These are phyloP conservation scores for Teunomyces stri DNA, from an alignment of 805 yeast species.

Conservation along the genomic window DNA sequence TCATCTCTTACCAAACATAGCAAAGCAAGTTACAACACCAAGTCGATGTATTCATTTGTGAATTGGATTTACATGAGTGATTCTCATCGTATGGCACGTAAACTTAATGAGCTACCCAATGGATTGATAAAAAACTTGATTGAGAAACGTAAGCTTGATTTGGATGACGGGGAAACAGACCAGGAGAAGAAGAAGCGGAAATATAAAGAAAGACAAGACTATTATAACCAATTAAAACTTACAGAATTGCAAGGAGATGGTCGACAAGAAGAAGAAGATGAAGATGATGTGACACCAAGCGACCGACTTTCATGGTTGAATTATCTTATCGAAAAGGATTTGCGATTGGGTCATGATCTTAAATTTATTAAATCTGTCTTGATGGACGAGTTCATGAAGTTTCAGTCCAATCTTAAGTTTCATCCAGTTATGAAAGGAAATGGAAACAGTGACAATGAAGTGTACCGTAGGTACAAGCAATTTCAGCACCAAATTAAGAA, in stretches of 20 bases:
- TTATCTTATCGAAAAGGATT: slow-evolving; percentile 35
- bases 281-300: slow-evolving; percentile 19
- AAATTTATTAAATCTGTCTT: slow-evolving; percentile 31
- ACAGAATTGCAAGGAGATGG: slow-evolving; percentile 15
- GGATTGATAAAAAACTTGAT: slow-evolving; percentile 30
- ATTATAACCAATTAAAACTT: slow-evolving; percentile 35
- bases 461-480: slow-evolving; percentile 15
- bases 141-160: slow-evolving; percentile 38
- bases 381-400: slow-evolving; percentile 23
- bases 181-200: slow-evolving; percentile 34
- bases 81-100: slow-evolving; percentile 18
- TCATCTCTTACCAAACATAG: slow-evolving; percentile 11
- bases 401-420: slow-evolving; percentile 25
- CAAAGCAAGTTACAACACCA: slow-evolving; percentile 29
- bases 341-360: slow-evolving; percentile 36
- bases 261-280: slow-evolving; percentile 19
- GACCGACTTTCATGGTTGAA: slow-evolving; percentile 36
- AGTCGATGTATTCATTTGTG: slow-evolving; percentile 35
- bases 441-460: slow-evolving; percentile 13
- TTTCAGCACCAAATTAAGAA: slow-evolving; percentile 22
- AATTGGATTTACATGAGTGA: slow-evolving; percentile 36
- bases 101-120: slow-evolving; percentile 30
- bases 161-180: slow-evolving; percentile 31
- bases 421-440: slow-evolving; percentile 26
- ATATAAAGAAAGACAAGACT: slow-evolving; percentile 38